A percentile compares a stretch with the other conserved stretches of the same genome.
Conservation (phyloP, 345 rosid genomes). For the Erysimum cheiranthoides region DNA sequence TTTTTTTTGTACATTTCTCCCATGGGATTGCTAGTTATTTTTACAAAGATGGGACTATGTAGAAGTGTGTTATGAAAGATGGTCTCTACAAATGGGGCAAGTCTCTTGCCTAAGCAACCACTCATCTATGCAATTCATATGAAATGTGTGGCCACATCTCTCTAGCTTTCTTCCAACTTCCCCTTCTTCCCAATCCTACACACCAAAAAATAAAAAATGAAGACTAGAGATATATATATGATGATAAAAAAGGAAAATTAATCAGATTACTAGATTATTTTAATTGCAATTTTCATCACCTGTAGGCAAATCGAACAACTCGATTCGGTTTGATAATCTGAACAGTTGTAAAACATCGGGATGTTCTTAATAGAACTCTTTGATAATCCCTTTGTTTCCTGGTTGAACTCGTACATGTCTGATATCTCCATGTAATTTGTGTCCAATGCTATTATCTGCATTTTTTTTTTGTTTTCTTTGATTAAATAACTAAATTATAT, state of each 20-base stretch:
- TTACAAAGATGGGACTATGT: background rate
- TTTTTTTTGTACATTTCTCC: background rate
- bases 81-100: conserved; percentile 81
- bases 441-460: conserved; percentile 62
- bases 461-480: background rate
- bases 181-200: conserved; percentile 69
- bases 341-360: conserved; percentile 45
- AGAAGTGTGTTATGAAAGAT: conserved; percentile 39
- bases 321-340: conserved; percentile 24
- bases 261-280: conserved; percentile 2
- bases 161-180: conserved; percentile 65
- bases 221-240: background rate
- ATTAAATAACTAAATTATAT: background rate
- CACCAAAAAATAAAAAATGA: background rate
- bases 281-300: conserved; percentile 44
- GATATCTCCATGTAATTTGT: conserved; percentile 59
- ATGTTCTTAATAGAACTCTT: conserved; percentile 49
- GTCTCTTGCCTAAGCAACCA: conserved; percentile 68
- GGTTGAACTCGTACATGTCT: conserved; percentile 61
- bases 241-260: background rate
- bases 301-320: conserved; percentile 77
- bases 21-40: background rate
- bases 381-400: conserved; percentile 55
- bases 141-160: conserved; percentile 69
- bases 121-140: conserved; percentile 67